These are phyloP conservation scores for Pseudevernia furfuracea DNA, from an alignment of 495 filamentous ascomycete species.

Conservation along the genomic window DNA sequence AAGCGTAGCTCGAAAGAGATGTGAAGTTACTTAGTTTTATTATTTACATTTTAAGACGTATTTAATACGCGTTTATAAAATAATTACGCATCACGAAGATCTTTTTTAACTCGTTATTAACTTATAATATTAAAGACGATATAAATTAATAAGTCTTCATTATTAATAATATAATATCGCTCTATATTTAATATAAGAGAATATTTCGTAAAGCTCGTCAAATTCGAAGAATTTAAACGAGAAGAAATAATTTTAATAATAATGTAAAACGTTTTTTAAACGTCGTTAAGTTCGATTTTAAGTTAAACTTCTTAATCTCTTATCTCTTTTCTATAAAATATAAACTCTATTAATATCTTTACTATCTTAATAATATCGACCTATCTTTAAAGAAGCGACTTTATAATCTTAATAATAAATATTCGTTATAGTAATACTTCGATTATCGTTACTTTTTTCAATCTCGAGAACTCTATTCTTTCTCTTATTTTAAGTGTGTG, in stretches of 20 bases:
- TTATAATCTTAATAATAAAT: slow-evolving; percentile 1
- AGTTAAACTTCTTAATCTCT: not conserved
- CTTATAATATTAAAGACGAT: too few relatives aligned
- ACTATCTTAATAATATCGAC: slow-evolving; percentile 14
- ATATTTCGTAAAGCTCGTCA: not conserved
- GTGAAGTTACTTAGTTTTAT: not conserved
- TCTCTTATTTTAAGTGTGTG: not conserved
- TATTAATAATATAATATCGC: slow-evolving; percentile 14
- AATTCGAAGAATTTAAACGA: slow-evolving; percentile 3
- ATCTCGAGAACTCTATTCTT: not conserved
- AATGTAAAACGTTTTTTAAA: not conserved
- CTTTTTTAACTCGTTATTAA: slow-evolving; percentile 1
- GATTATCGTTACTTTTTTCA: not conserved
- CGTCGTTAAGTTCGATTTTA: not conserved
- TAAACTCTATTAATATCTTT: not conserved
- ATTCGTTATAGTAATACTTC: not conserved
- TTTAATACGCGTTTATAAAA: slow-evolving; percentile 7
- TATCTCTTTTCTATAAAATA: slow-evolving; percentile 24
- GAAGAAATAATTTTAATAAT: not conserved
- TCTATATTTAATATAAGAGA: slow-evolving; percentile 8
- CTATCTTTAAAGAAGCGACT: slow-evolving; percentile 1
- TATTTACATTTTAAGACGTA: not conserved
- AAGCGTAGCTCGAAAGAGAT: not conserved
- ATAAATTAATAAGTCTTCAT: not conserved
- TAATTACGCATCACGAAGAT: not conserved